Evolutionary conservation across 2,329 filamentous ascomycete species (phyloP).

Genomic region (Scorias spongiosa): DNA sequence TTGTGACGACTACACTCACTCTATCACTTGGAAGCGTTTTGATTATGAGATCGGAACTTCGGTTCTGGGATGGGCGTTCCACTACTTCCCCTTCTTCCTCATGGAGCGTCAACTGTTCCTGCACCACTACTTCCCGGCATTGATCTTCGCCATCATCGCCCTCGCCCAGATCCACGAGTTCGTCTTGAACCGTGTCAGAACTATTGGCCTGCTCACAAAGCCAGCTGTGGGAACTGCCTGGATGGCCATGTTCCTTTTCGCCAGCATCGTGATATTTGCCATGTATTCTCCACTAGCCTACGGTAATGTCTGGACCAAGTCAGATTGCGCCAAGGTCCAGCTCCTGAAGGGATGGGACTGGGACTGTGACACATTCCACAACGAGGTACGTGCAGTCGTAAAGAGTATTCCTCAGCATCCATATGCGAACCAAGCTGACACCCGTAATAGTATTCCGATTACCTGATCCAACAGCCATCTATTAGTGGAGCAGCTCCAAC

Average conservation of each 20-base stretch:
- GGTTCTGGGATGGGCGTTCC: constrained; percentile 87
- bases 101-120: constrained; percentile 98
- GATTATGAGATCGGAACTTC: constrained; percentile 90
- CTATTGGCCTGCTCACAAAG: constrained; percentile 51
- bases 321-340: constrained; percentile 75
- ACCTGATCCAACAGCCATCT: constrained; percentile 13
- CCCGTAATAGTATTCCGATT: constrained; percentile 17
- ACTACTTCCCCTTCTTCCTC: constrained; percentile 97
- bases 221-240: constrained; percentile 61
- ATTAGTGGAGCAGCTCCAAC: constrained; percentile 12
- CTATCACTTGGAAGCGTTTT: constrained; percentile 80
- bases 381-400: constrained; percentile 51
- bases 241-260: constrained; percentile 56
- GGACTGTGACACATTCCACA: constrained; percentile 89
- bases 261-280: constrained; percentile 61
- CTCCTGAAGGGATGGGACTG: constrained; percentile 86
- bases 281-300: constrained; percentile 85
- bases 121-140: constrained; percentile 93
- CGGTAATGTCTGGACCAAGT: constrained; percentile 85
- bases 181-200: constrained; percentile 54
- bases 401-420: too few relatives aligned
- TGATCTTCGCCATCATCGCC: constrained; percentile 86
- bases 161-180: constrained; percentile 87
- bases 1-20: constrained; percentile 63
- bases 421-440: neutral